Percentiles rank a stretch among this genome's conserved stretches.
Evolutionary conservation across 2,329 filamentous ascomycete genomes (phyloP).

Genomic region (Beauveria medogensis): DNA sequence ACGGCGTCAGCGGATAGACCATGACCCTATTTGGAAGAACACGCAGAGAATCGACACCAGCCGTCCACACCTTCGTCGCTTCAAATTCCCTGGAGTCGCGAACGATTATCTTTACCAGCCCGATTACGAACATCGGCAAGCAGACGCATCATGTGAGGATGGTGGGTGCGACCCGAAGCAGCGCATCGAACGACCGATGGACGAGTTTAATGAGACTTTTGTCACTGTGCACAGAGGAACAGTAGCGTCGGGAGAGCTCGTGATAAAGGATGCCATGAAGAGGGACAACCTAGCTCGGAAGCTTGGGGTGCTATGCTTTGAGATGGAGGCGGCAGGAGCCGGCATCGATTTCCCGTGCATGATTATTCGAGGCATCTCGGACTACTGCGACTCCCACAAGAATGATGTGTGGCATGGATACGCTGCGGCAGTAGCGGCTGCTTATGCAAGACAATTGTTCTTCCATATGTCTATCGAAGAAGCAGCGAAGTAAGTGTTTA

Average conservation of each 20-base stretch:
- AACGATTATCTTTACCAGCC: slow-evolving; percentile 12
- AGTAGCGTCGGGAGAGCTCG: slow-evolving; percentile 15
- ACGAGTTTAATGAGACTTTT: slow-evolving; percentile 8
- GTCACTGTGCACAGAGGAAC: slow-evolving; percentile 15
- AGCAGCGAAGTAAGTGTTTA: not conserved
- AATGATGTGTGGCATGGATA: slow-evolving; percentile 12
- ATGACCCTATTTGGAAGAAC: slow-evolving; percentile 11
- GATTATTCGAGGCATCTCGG: slow-evolving; percentile 14
- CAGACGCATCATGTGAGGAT: slow-evolving; percentile 11
- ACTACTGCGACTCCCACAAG: slow-evolving; percentile 16
- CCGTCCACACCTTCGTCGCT: slow-evolving; percentile 1
- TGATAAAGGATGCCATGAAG: slow-evolving; percentile 13
- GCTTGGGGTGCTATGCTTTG: slow-evolving; percentile 14
- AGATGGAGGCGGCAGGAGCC: slow-evolving; percentile 16
- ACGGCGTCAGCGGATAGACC: not conserved
- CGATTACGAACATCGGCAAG: slow-evolving; percentile 6
- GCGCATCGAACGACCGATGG: slow-evolving; percentile 8
- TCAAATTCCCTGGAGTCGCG: slow-evolving; percentile 7
- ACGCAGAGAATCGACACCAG: slow-evolving; percentile 8
- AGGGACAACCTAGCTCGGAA: slow-evolving; percentile 12
- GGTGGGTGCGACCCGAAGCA: slow-evolving; percentile 7
- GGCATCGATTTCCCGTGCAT: slow-evolving; percentile 13
- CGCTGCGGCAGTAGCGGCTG: slow-evolving; percentile 11
- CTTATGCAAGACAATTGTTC: slow-evolving; percentile 14
- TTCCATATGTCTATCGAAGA: slow-evolving; percentile 12